A percentile compares a stretch with the other conserved stretches of the same genome.
phyloP scores from a whole-genome alignment of 306 rosid genomes.

The Trifolium subterraneum region DNA sequence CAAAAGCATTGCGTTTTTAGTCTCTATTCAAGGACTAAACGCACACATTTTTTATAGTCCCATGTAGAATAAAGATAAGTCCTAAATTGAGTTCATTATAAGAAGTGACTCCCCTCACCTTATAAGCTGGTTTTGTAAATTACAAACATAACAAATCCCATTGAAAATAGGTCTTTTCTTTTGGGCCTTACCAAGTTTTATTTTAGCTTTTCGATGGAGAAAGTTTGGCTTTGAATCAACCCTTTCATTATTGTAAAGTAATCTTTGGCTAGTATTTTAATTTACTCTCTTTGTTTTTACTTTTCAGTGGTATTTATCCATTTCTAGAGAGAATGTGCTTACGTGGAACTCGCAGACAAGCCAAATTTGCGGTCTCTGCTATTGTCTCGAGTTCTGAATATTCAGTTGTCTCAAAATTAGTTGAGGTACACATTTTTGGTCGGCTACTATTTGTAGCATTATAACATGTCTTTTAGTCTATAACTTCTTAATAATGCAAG shows the following conservation, averaged over 20 bases:
- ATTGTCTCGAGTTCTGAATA: constrained; percentile 65
- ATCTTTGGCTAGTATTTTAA: constrained; percentile 16
- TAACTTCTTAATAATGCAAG: constrained; percentile 26
- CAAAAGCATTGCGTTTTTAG: neutral
- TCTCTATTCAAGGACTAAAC: neutral
- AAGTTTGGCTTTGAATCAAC: constrained; percentile 5
- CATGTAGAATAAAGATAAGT: neutral
- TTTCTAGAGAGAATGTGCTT: constrained; percentile 65
- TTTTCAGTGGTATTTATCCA: constrained; percentile 73
- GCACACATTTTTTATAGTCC: neutral
- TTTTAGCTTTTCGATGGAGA: constrained; percentile 30
- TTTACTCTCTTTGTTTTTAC: constrained; percentile 28
- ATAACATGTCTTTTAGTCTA: constrained; percentile 11
- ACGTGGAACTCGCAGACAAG: constrained; percentile 78
- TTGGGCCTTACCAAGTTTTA: constrained; percentile 12
- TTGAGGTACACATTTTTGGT: constrained; percentile 60
- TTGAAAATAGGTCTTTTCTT: neutral
- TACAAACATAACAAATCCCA: neutral
- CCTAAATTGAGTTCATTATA: neutral
- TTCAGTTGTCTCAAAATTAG: constrained; percentile 54
- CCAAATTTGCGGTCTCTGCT: constrained; percentile 79
- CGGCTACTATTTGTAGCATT: constrained; percentile 7
- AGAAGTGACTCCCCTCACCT: neutral
- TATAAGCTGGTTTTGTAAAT: neutral
- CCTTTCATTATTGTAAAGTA: too few relatives aligned